Evolutionary conservation across 371 early-diverging fungal genomes (phyloP), one percentile per base, ranked within the genome.

Genomic region (Umbelopsis sp.): DNA sequence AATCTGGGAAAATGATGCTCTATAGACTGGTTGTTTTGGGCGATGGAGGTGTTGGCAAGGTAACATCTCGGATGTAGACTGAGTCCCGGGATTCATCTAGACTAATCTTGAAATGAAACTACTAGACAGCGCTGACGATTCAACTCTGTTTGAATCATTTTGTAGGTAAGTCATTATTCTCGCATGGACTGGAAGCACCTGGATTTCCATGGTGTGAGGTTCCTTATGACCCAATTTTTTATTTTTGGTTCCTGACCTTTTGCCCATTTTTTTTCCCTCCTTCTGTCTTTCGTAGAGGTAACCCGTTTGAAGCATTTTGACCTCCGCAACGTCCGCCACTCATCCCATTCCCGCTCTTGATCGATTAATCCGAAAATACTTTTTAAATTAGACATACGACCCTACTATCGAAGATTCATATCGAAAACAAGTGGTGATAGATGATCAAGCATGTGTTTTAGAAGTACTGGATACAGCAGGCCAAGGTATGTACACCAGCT

Each of bases 401-500:
- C 76, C 78, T 24, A 75, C 76, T n/a, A 78, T 78, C 63, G 78
- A 78, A 66, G 75, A 75, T 70, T 75, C 78, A 25, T 78, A 77
- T 44, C 74, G 92, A 57, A 93, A 93, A 76, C 96, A 95, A 78
- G 92, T 93, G 1, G 92, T 93, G 24, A 92, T 94, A 71, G 95
- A 96, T 76, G 93, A 92, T 67, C 86, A 90, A 74, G 88, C 93
- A 4, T 94, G 93, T 81, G 88, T 94, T n/a, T 80, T 96, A n/a
- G 95, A 96, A 77, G 92, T 96, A n/a, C 83, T 94, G 32, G 96
- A 96, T 79, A 94, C 95, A 25, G 95, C 96, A 50, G 96, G 95
- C 10, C 94, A 95, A 80, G 89, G 87, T 74, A 84, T 81, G 65
- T 79, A 74, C 45, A 7, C 3, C 22, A 51, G 24, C 4, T 29